Percentiles rank a stretch among this genome's conserved stretches.
Evolutionary conservation across 805 yeast genomes (phyloP).

Genomic region (Starmera pachycereana): DNA sequence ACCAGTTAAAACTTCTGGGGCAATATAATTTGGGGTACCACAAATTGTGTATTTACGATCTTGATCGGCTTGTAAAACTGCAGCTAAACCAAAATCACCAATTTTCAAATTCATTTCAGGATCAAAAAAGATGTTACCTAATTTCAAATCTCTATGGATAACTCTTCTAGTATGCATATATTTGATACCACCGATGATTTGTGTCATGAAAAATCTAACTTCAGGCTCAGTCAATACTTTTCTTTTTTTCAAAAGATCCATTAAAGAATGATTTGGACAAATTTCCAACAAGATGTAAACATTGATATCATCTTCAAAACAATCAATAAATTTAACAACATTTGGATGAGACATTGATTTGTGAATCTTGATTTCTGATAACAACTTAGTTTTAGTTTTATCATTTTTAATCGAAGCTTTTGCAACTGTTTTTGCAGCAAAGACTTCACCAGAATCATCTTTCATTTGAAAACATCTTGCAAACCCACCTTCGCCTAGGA

Average conservation of each 20-base stretch:
- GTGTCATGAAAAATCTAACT: slow-evolving; percentile 81
- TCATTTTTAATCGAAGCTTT: slow-evolving; percentile 87
- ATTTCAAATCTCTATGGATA: slow-evolving; percentile 90
- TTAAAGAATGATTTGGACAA: slow-evolving; percentile 88
- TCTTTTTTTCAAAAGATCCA: slow-evolving; percentile 84
- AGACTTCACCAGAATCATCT: slow-evolving; percentile 76
- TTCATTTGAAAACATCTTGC: slow-evolving; percentile 97
- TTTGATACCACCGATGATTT: slow-evolving; percentile 87
- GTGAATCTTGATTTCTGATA: slow-evolving; percentile 93
- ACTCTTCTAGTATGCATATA: slow-evolving; percentile 89
- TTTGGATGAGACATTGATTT: slow-evolving; percentile 82
- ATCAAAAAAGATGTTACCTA: slow-evolving; percentile 93
- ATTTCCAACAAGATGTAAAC: slow-evolving; percentile 91
- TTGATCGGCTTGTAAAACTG: slow-evolving; percentile 61
- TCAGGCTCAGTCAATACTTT: slow-evolving; percentile 86
- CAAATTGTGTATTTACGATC: slow-evolving; percentile 89
- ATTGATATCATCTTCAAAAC: slow-evolving; percentile 93
- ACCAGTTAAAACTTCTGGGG: slow-evolving; percentile 93
- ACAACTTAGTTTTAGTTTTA: slow-evolving; percentile 71
- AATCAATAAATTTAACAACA: slow-evolving; percentile 86
- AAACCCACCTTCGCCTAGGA: slow-evolving; percentile 97
- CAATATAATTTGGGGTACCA: slow-evolving; percentile 98
- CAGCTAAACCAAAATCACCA: slow-evolving; percentile 98
- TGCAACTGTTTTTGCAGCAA: slow-evolving; percentile 97
- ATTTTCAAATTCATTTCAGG: slow-evolving; percentile 88